Percentiles rank a stretch among this genome's conserved stretches.
Evolutionary conservation across 73 alveolate genomes (phyloP).

Genomic region (Paramecium sonneborni): DNA sequence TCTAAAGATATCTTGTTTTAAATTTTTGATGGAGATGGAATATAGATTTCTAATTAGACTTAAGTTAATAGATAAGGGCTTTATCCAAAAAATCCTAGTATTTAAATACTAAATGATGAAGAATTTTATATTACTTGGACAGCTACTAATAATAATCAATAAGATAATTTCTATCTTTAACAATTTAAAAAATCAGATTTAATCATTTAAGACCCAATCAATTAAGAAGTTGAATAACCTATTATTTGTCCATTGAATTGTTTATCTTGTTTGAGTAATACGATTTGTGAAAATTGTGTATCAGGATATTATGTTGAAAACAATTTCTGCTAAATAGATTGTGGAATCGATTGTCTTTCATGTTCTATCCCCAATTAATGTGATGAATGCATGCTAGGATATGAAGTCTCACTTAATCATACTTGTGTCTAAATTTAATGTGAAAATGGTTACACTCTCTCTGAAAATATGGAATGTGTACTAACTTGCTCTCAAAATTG

Average conservation of each 20-base stretch:
- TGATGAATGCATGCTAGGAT: background rate
- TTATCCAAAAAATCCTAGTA: background rate
- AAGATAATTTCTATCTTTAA: background rate
- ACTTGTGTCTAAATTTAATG: background rate
- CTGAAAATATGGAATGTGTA: background rate
- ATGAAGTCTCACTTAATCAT: background rate
- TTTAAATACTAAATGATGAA: background rate
- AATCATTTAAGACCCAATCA: background rate
- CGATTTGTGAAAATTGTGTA: background rate
- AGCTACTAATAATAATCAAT: background rate
- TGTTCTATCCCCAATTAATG: background rate
- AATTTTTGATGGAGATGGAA: background rate
- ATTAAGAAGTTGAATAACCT: background rate
- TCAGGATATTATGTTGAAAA: background rate
- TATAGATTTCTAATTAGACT: background rate
- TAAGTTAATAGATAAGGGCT: background rate
- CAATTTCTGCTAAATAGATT: background rate
- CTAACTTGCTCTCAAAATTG: background rate
- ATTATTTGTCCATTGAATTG: background rate
- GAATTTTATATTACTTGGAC: conserved; percentile 19
- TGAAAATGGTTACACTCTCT: background rate
- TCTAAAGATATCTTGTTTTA: background rate
- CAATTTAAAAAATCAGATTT: background rate
- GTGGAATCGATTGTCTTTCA: background rate
- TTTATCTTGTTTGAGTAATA: background rate